Conservation (phyloP, 2,329 filamentous ascomycete genomes). For the Albophoma yamanashiensis region DNA sequence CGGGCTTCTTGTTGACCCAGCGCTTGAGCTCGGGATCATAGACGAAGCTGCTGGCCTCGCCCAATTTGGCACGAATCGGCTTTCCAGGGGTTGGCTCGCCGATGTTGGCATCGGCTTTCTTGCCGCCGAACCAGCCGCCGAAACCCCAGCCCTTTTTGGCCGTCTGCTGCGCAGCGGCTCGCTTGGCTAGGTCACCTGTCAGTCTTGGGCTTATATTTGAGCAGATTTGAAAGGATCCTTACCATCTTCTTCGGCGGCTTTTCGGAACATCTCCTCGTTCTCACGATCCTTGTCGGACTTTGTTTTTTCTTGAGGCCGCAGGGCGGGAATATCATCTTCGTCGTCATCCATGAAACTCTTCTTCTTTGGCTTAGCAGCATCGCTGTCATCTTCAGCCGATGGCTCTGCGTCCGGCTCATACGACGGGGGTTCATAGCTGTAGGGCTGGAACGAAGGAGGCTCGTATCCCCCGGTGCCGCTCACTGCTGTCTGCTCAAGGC, state of each 20-base stretch:
- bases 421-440: slow-evolving; percentile 46
- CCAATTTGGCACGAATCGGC: slow-evolving; percentile 84
- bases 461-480: slow-evolving; percentile 40
- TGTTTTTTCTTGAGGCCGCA: slow-evolving; percentile 42
- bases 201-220: slow-evolving; percentile 2
- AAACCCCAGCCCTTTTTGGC: slow-evolving; percentile 69
- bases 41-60: slow-evolving; percentile 85
- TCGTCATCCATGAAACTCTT: slow-evolving; percentile 77
- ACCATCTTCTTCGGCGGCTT: slow-evolving; percentile 69
- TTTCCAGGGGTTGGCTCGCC: slow-evolving; percentile 41
- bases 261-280: slow-evolving; percentile 77
- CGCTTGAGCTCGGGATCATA: slow-evolving; percentile 95
- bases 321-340: slow-evolving; percentile 54
- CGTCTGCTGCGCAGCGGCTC: slow-evolving; percentile 35
- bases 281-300: slow-evolving; percentile 63
- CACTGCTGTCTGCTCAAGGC: slow-evolving; percentile 12
- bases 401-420: slow-evolving; percentile 39
- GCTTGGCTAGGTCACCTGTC: slow-evolving; percentile 40
- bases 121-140: slow-evolving; percentile 70
- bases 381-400: slow-evolving; percentile 29
- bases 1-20: slow-evolving; percentile 94
- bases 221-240: slow-evolving; percentile 16
- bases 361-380: slow-evolving; percentile 54
- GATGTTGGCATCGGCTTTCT: slow-evolving; percentile 34
- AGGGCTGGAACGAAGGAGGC: slow-evolving; percentile 51